Evolutionary conservation across 345 rosid genomes (phyloP).

Genomic region (Luvunga scandens): DNA sequence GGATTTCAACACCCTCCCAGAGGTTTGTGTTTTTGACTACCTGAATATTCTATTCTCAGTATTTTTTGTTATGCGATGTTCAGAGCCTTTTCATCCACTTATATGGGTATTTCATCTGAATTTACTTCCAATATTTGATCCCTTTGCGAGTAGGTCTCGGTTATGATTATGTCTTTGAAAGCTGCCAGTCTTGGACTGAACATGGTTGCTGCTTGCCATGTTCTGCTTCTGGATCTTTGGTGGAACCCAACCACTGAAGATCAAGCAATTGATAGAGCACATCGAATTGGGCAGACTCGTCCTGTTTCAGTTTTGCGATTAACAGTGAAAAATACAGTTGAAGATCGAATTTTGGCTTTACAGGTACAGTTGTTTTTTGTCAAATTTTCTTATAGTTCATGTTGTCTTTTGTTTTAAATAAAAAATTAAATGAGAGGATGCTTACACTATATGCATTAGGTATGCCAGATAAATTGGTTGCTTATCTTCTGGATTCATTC

Average conservation of each 20-base stretch:
- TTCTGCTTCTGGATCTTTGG: conserved; percentile 87
- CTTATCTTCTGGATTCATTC: not conserved
- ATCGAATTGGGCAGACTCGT: conserved; percentile 95
- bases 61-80: not conserved
- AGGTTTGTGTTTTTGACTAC: conserved; percentile 48
- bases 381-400: not conserved
- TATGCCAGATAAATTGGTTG: not conserved
- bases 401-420: not conserved
- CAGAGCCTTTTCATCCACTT: not conserved
- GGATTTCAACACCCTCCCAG: conserved; percentile 88
- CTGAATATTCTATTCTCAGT: not conserved
- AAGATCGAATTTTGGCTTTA: conserved; percentile 87
- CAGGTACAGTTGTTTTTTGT: conserved; percentile 44
- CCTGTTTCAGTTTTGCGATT: conserved; percentile 80
- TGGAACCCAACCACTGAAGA: conserved; percentile 99
- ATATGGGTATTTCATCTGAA: not conserved
- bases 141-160: conserved; percentile 57
- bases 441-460: not conserved
- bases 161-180: conserved; percentile 94
- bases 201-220: conserved; percentile 97
- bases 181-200: conserved; percentile 98
- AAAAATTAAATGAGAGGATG: not conserved
- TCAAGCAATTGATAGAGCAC: conserved; percentile 97
- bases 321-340: conserved; percentile 86
- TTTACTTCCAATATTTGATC: not conserved